These are phyloP conservation scores for Ceratocystis cacaofunesta DNA, from an alignment of 2,329 filamentous ascomycete genomes.

Conservation along the genomic window DNA sequence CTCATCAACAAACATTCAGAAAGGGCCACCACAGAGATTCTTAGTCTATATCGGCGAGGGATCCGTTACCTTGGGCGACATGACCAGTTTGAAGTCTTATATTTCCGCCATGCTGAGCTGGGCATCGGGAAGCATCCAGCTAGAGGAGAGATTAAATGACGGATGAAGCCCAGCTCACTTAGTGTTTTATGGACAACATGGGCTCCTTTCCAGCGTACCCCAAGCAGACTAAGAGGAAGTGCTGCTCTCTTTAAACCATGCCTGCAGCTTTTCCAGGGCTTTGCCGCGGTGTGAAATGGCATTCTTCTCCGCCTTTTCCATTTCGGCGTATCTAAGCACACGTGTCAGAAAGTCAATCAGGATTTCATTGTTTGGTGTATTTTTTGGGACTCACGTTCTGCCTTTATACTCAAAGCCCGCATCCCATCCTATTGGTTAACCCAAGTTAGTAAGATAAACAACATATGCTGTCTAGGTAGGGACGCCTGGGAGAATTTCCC, in stretches of 20 bases:
- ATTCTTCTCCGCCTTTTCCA: slow-evolving; percentile 81
- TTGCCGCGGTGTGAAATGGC: slow-evolving; percentile 79
- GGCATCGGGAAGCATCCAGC: slow-evolving; percentile 20
- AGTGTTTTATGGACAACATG: background rate
- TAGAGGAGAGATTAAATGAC: background rate
- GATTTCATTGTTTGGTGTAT: background rate
- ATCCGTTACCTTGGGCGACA: slow-evolving; percentile 53
- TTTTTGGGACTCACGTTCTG: slow-evolving; percentile 44
- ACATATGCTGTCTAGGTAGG: too few relatives aligned
- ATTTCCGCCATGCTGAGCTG: slow-evolving; percentile 30
- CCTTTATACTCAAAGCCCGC: slow-evolving; percentile 89
- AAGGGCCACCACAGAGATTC: slow-evolving; percentile 30
- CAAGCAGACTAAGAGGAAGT: background rate
- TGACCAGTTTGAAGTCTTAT: slow-evolving; percentile 64
- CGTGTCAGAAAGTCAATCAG: background rate
- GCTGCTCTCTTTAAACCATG: slow-evolving; percentile 51
- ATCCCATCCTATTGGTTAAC: slow-evolving; percentile 63
- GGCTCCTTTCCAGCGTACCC: background rate
- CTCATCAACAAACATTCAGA: background rate
- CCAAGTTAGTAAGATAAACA: background rate
- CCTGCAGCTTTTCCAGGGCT: slow-evolving; percentile 73
- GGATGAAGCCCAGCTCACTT: background rate
- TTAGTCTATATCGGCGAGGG: slow-evolving; percentile 62
- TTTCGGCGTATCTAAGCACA: slow-evolving; percentile 61
- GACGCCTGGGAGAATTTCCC: too few relatives aligned